phyloP scores from a whole-genome alignment of 371 early-diverging fungal species.

The Mortierella sp. region DNA sequence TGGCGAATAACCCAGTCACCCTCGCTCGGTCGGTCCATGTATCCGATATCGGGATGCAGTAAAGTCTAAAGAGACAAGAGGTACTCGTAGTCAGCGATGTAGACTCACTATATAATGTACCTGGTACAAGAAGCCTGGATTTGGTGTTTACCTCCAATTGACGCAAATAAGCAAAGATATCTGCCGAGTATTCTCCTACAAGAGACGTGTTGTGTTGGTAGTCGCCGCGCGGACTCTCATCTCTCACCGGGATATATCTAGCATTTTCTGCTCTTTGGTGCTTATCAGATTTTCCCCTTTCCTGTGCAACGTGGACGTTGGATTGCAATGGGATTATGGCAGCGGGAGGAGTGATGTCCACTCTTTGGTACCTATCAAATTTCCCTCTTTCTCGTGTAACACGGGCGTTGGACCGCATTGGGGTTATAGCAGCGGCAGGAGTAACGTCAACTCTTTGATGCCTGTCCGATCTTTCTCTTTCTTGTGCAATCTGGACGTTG shows the following conservation, averaged over 20 bases:
- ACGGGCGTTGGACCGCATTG: too few relatives aligned
- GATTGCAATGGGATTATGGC: too few relatives aligned
- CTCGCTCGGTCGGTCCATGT: not conserved
- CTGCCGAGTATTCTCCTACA: slow-evolving; percentile 79
- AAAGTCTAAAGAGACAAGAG: not conserved
- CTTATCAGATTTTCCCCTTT: too few relatives aligned
- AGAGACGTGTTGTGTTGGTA: not conserved
- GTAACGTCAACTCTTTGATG: too few relatives aligned
- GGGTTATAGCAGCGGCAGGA: too few relatives aligned
- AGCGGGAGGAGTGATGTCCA: too few relatives aligned
- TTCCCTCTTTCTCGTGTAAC: too few relatives aligned
- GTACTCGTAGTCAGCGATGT: not conserved
- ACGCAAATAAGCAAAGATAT: slow-evolving; percentile 80
- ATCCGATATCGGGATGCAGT: not conserved
- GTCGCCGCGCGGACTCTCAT: not conserved
- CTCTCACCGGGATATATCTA: not conserved
- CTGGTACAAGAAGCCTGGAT: not conserved
- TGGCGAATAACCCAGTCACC: not conserved
- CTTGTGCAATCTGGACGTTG: too few relatives aligned
- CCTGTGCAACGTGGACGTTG: too few relatives aligned
- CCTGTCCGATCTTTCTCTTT: too few relatives aligned
- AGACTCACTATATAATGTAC: not conserved
- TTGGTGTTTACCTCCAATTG: slow-evolving; percentile 65
- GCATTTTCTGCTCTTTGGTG: not conserved
- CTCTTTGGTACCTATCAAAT: too few relatives aligned